Percentiles rank a stretch among this genome's conserved stretches.
phyloP scores from a whole-genome alignment of 139 green algal genomes.

The Pleodorina starrii region DNA sequence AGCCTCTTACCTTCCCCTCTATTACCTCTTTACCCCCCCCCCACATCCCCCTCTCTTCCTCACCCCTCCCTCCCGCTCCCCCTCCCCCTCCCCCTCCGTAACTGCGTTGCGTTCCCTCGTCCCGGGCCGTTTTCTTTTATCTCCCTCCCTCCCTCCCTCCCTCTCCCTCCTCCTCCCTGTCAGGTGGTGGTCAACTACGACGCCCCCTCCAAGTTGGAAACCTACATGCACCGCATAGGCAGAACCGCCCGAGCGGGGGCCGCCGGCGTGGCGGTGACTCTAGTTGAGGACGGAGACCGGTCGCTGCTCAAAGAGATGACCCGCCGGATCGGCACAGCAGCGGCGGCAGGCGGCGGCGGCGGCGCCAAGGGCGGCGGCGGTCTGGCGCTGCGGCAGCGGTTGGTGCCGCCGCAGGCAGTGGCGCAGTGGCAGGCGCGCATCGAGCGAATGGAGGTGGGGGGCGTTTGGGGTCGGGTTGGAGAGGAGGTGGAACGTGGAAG shows the following conservation, averaged over 20 bases:
- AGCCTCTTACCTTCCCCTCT: too few relatives aligned
- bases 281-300: constrained; percentile 89
- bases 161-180: background rate
- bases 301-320: constrained; percentile 86
- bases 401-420: constrained; percentile 75
- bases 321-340: constrained; percentile 62
- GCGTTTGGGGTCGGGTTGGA: too few relatives aligned
- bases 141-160: background rate
- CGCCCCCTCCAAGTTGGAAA: constrained; percentile 69
- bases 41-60: too few relatives aligned
- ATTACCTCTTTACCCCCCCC: too few relatives aligned
- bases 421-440: constrained; percentile 75
- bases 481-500: too few relatives aligned
- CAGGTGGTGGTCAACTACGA: constrained; percentile 89
- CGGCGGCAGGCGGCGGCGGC: background rate
- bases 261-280: constrained; percentile 86
- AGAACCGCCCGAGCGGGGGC: constrained; percentile 94
- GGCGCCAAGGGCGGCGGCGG: background rate
- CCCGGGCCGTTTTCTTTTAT: too few relatives aligned
- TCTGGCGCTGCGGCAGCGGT: constrained; percentile 77
- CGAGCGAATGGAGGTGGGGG: constrained; percentile 58
- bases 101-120: too few relatives aligned
- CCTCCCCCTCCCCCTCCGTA: too few relatives aligned
- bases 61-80: too few relatives aligned
- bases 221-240: constrained; percentile 88